Evolutionary conservation across 345 rosid species (phyloP), one percentile per base, ranked within the genome.

Genomic region (Gossypium mustelinum): DNA sequence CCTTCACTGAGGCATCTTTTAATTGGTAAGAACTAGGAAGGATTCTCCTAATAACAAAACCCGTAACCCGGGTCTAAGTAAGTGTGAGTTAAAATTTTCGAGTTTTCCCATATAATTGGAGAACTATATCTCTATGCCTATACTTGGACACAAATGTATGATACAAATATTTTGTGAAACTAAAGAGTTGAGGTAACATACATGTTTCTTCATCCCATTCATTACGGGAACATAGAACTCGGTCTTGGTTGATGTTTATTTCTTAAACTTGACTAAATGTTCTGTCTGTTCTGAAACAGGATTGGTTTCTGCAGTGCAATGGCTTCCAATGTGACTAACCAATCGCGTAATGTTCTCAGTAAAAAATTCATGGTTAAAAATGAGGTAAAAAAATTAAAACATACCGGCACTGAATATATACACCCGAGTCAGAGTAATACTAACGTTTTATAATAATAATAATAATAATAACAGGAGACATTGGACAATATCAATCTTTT

Each of bases 301-400:
- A 83, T 72, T 77, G 98, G 98, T 64, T 94, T 94, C 87, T 83
- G 83, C 64, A 87, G 88, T 62, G 97, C 98, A 52, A 91, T 94
- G 98, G 95, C 97, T 43, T 94, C 98, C 69, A 94, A 94, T 78
- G 81, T 92, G 68, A 91, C 97, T 0, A 94, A 92, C 82, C 98
- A 94, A 79, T 90, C 92, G 1, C 87, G 98, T 54, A 92, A 92
- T 76, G 89, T 94, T 71, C 85, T 92, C 17, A 87, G 97, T 85
- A 94, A 94, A 73, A 94, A 85, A 54, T 75, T 89, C 69, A 89
- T 94, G 97, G 79, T 82, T 51, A 82, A 83, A 12, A 76, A 84
- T 84, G 92, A 89, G 91, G 87, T 88, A 71, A 77, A 57, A 12
- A n/a, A 34, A 5, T 34, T 34, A 6, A 5, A 34, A 34, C 41